Evolutionary conservation across 2,329 filamentous ascomycete species (phyloP), one percentile per base, ranked within the genome.

Genomic region (Thielaviopsis ethacetica): DNA sequence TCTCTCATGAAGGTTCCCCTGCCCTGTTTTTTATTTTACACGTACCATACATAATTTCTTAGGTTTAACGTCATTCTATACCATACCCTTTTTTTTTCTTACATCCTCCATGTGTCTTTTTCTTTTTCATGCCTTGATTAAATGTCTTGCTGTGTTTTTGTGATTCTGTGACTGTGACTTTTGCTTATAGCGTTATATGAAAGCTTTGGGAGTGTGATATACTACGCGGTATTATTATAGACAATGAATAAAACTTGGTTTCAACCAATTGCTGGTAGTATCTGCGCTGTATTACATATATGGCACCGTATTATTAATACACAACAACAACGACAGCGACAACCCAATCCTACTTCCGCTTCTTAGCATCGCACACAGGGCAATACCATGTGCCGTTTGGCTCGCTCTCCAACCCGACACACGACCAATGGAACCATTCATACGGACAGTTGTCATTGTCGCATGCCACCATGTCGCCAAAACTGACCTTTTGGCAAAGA

Each of bases 371-470:
- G 63, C 83, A 86, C 5, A 77, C 73, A 2, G 83, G 82, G 64
- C 83, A 86, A 67, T 79, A 85, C 83, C 83, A 86, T 24, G 76
- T 82, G 34, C 83, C 83, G 59, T 79, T 80, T 7, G 83, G 83
- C 67, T 85, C 82, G 65, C 78, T 83, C 70, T 83, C 84, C 34
- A 86, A 74, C 21, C 82, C 81, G 55, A 86, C 83, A 65, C 83
- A 86, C 51, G 75, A 82, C 85, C 87, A 93, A 71, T 93, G 88
- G 69, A 93, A 93, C 88, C 88, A 93, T 72, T 93, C 87, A 67
- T 81, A 87, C 53, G 83, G 82, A 70, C 88, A 93, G 64, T 84
- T 78, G 60, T 86, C 82, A 69, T 91, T 91, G 73, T 93, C 88
- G 72, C 88, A 93, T 30, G 86, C 88, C 63, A 93, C 87, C 88